phyloP scores from a whole-genome alignment of 148 eudicot species.

The Rhododendron williamsianum region DNA sequence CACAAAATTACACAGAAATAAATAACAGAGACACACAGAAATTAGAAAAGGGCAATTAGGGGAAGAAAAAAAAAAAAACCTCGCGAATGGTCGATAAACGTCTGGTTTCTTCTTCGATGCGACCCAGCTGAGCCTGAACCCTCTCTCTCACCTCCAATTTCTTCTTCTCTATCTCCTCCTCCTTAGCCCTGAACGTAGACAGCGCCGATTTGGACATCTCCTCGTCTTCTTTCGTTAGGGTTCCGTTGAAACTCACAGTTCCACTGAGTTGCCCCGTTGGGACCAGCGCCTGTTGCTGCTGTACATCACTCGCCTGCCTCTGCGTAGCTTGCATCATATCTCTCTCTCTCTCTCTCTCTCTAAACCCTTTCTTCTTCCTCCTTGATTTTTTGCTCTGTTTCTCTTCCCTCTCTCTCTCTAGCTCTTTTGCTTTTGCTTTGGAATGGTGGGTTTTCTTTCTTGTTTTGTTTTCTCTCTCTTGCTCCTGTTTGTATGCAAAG shows the following conservation, averaged over 20 bases:
- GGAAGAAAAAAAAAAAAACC: constrained; percentile 27
- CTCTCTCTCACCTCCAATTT: constrained; percentile 75
- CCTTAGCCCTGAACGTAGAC: constrained; percentile 61
- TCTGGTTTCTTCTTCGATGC: constrained; percentile 80
- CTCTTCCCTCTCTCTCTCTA: constrained; percentile 6
- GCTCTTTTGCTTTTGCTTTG: constrained; percentile 7
- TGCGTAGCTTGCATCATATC: constrained; percentile 23
- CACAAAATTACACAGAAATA: not conserved
- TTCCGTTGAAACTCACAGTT: constrained; percentile 50
- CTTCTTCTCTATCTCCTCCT: constrained; percentile 91
- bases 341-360: constrained; percentile 1
- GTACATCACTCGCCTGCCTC: constrained; percentile 26
- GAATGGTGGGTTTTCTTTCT: constrained; percentile 1
- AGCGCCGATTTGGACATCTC: constrained; percentile 52
- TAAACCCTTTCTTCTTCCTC: constrained; percentile 17
- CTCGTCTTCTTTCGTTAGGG: constrained; percentile 40
- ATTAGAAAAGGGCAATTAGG: not conserved
- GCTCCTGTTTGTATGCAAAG: constrained; percentile 4
- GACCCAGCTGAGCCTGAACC: constrained; percentile 75
- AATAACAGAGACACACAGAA: not conserved
- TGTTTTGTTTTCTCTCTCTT: not conserved
- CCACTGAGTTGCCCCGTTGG: constrained; percentile 48
- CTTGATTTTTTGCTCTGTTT: constrained; percentile 25
- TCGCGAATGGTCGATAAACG: constrained; percentile 78
- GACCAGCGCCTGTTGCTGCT: constrained; percentile 23